Evolutionary conservation across 495 filamentous ascomycete genomes (phyloP), one percentile per base, ranked within the genome.

Genomic region (Bathelium albidoporum): DNA sequence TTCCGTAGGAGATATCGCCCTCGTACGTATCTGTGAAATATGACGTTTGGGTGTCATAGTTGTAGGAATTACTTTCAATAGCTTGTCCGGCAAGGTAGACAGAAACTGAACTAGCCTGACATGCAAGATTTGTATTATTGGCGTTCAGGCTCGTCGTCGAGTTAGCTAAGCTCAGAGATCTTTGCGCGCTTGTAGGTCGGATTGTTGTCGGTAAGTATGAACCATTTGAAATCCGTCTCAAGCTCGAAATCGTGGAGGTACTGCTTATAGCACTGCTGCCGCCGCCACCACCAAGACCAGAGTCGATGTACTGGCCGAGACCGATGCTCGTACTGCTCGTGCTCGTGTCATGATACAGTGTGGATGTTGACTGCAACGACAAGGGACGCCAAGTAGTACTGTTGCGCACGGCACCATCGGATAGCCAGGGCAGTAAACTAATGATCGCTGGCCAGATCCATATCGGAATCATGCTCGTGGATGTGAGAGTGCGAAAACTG

Each of bases 241-340:
- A 49, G 18, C 44, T 49, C 22, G 44, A 49, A 49, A 5, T 5
- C 5, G 18, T 12, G 12, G 44, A 49, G n/a, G 44, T 5, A 49
- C 12, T 49, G n/a, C 5, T 16, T 18, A 20, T 5, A 20, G 5
- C 44, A 20, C 44, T 49, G n/a, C 44, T 49, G 16, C 44, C 44
- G n/a, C 44, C 44, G 44, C 44, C 44, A 49, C n/a, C n/a, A n/a
- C n/a, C n/a, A n/a, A 49, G 44, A 20, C 44, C 44, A 49, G 44
- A 49, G 22, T 16, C 5, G 18, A 49, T 49, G 18, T 16, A 49
- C n/a, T 20, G 44, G 44, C 44, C 44, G 22, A 49, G 44, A 49
- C 44, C 44, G 44, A 12, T 49, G n/a, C 44, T 49, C 14, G 22
- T 49, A 20, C 44, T 49, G n/a, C 44, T 49, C 22, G 10, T 5